phyloP scores from a whole-genome alignment of 1,139 yeast genomes.

The Nakaseomyces glabratus region DNA sequence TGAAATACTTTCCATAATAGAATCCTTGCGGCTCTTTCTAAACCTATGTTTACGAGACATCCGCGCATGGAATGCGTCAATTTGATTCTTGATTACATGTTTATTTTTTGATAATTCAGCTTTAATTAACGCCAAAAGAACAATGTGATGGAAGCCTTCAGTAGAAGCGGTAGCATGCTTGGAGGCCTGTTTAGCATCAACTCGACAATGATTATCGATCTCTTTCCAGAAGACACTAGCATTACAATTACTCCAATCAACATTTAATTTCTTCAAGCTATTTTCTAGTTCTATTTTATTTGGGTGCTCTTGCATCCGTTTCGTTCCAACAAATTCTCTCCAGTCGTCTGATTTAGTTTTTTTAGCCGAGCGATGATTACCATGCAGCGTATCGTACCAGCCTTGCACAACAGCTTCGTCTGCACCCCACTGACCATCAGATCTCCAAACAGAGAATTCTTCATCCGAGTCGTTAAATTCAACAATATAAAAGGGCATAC shows the following conservation, averaged over 20 bases:
- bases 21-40: constrained; percentile 2
- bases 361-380: too few species aligned
- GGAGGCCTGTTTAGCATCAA: too few species aligned
- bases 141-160: too few species aligned
- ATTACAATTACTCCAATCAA: too few species aligned
- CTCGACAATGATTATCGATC: too few species aligned
- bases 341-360: too few species aligned
- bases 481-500: constrained; percentile 6
- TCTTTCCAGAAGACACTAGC: too few species aligned
- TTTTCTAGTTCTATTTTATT: too few species aligned
- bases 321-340: too few species aligned
- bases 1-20: constrained; percentile 2
- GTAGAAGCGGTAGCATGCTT: too few species aligned
- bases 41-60: background rate
- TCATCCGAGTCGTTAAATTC: constrained; percentile 1
- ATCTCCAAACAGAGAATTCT: constrained; percentile 6
- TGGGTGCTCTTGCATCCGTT: too few species aligned
- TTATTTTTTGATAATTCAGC: constrained; percentile 2
- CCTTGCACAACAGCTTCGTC: constrained; percentile 2
- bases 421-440: constrained; percentile 6
- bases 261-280: too few species aligned
- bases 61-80: constrained; percentile 1
- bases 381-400: constrained; percentile 5
- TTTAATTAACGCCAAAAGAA: constrained; percentile 3
- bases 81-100: background rate